phyloP scores from a whole-genome alignment of 2,329 filamentous ascomycete species.

The Arthroderma sp. region DNA sequence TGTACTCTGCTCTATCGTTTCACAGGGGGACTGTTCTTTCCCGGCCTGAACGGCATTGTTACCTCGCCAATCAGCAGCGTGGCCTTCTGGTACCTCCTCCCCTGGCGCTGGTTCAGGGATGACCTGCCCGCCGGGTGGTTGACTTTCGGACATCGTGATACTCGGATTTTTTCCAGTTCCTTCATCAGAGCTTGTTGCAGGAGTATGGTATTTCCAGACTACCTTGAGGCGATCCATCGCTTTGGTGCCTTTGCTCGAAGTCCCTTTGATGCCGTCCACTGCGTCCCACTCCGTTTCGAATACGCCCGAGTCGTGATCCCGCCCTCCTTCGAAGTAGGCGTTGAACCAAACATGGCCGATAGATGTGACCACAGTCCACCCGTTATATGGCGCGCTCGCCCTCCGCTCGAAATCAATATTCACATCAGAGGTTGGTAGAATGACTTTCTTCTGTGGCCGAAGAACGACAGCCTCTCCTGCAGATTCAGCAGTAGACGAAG shows the following conservation, averaged over 20 bases:
- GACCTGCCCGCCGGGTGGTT: conserved; percentile 25
- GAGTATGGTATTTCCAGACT: conserved; percentile 54
- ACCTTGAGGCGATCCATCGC: conserved; percentile 74
- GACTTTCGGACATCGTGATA: conserved; percentile 2
- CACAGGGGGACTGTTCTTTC: conserved; percentile 1
- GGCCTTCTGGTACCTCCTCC: conserved; percentile 56
- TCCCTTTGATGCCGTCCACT: conserved; percentile 93
- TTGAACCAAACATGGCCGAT: conserved; percentile 98
- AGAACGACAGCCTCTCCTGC: conserved; percentile 54
- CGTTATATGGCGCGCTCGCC: conserved; percentile 60
- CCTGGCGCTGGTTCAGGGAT: conserved; percentile 54
- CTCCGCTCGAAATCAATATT: conserved; percentile 83
- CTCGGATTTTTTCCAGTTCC: conserved; percentile 6
- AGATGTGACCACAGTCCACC: conserved; percentile 79
- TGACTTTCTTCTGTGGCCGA: conserved; percentile 53
- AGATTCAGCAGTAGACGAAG: conserved; percentile 18
- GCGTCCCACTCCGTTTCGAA: conserved; percentile 61
- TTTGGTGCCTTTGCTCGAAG: conserved; percentile 63
- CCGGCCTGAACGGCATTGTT: conserved; percentile 27
- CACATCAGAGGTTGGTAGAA: conserved; percentile 68
- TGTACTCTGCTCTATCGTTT: background rate
- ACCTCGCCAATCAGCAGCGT: conserved; percentile 64
- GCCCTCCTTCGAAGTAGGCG: conserved; percentile 75
- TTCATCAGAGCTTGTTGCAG: conserved; percentile 14
- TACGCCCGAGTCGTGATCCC: conserved; percentile 54